These are phyloP conservation scores for Zizania latifolia DNA, from an alignment of 176 grass and related monocot genomes.

Conservation along the genomic window DNA sequence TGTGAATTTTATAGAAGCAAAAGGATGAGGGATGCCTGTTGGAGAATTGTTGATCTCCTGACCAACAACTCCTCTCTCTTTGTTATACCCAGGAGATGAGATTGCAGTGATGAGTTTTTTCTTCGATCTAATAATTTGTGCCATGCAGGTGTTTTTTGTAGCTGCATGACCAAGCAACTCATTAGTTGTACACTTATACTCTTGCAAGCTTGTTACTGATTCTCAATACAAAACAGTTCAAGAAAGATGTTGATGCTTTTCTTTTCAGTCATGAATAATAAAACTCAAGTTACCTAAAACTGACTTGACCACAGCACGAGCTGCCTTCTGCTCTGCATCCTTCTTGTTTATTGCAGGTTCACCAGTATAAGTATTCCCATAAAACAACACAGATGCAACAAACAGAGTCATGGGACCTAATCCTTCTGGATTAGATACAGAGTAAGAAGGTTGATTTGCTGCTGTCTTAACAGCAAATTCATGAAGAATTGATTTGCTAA, in stretches of 20 bases:
- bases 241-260: not conserved
- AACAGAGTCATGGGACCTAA: not conserved
- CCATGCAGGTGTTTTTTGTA: slow-evolving; percentile 21
- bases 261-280: slow-evolving; percentile 12
- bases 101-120: slow-evolving; percentile 21
- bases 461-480: slow-evolving; percentile 54
- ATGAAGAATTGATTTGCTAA: slow-evolving; percentile 68
- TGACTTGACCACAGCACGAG: slow-evolving; percentile 38
- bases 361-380: slow-evolving; percentile 47
- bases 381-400: slow-evolving; percentile 44
- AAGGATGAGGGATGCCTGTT: not conserved
- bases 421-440: not conserved
- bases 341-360: slow-evolving; percentile 48
- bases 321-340: slow-evolving; percentile 61
- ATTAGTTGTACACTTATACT: slow-evolving; percentile 16
- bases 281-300: slow-evolving; percentile 62
- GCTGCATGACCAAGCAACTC: slow-evolving; percentile 34
- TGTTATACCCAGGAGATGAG: not conserved
- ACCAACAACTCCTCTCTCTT: not conserved
- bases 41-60: not conserved
- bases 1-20: slow-evolving; percentile 17
- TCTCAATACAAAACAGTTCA: slow-evolving; percentile 3
- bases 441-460: slow-evolving; percentile 31
- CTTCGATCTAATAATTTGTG: slow-evolving; percentile 47
- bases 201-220: not conserved